Conservation (phyloP, 768 basidiomycete species). For the Trametes elegans region DNA sequence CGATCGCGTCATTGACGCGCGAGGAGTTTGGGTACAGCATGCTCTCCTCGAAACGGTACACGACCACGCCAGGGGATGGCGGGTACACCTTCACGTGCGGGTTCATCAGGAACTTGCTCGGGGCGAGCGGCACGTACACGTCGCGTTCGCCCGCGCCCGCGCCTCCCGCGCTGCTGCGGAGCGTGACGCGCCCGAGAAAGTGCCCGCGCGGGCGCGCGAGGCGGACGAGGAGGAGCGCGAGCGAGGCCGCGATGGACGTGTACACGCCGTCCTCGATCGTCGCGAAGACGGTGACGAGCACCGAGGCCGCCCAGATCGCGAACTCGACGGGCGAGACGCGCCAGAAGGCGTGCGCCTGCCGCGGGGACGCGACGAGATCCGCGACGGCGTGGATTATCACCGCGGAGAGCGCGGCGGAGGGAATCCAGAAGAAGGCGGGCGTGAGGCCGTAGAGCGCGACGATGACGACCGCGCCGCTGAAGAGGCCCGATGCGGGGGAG, state of each 20-base stretch:
- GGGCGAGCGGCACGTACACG: slow-evolving; percentile 78
- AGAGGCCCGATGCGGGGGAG: slow-evolving; percentile 84
- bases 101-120: slow-evolving; percentile 58
- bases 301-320: slow-evolving; percentile 82
- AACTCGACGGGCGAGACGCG: slow-evolving; percentile 89
- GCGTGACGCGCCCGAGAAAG: slow-evolving; percentile 82
- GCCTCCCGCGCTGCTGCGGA: no score
- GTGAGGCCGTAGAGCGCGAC: slow-evolving; percentile 94
- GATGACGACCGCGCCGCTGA: slow-evolving; percentile 83
- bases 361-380: slow-evolving; percentile 81
- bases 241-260: slow-evolving; percentile 72
- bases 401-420: slow-evolving; percentile 74
- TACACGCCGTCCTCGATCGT: slow-evolving; percentile 91
- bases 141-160: slow-evolving; percentile 49
- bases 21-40: slow-evolving; percentile 82
- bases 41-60: slow-evolving; percentile 90
- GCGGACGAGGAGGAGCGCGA: slow-evolving; percentile 82
- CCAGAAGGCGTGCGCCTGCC: slow-evolving; percentile 86
- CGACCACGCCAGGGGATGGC: slow-evolving; percentile 80
- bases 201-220: slow-evolving; percentile 83
- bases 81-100: slow-evolving; percentile 68
- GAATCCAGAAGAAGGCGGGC: slow-evolving; percentile 87
- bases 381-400: slow-evolving; percentile 91
- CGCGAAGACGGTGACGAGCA: slow-evolving; percentile 85
- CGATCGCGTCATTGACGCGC: slow-evolving; percentile 63